phyloP scores from a whole-genome alignment of 2,329 filamentous ascomycete genomes.

The Epichloe sylvatica region DNA sequence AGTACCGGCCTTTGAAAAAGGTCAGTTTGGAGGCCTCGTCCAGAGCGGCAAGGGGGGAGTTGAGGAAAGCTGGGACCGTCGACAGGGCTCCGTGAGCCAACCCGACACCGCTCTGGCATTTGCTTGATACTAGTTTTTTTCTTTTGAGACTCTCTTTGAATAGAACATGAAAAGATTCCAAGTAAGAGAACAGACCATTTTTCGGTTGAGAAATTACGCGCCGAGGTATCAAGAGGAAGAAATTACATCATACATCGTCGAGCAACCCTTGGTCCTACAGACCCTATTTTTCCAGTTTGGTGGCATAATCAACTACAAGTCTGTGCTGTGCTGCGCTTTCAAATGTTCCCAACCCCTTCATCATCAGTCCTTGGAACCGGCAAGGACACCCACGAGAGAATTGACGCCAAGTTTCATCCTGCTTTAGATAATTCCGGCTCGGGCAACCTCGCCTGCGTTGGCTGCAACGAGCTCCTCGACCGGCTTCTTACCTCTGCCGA shows the following conservation, averaged over 20 bases:
- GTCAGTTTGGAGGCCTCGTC: conserved; percentile 39
- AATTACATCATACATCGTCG: background rate
- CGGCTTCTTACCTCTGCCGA: conserved; percentile 47
- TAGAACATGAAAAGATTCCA: too few relatives aligned
- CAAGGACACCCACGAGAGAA: background rate
- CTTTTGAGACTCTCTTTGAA: too few relatives aligned
- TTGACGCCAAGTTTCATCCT: background rate
- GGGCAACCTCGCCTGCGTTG: conserved; percentile 44
- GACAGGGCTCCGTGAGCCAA: conserved; percentile 7
- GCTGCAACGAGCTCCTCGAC: conserved; percentile 42
- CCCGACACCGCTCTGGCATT: too few relatives aligned
- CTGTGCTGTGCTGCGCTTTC: background rate
- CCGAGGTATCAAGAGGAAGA: background rate
- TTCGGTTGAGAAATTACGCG: background rate
- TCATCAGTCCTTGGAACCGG: background rate
- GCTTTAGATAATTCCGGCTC: conserved; percentile 41
- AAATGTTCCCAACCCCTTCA: conserved; percentile 4
- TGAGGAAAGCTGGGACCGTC: conserved; percentile 18
- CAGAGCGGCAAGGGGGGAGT: conserved; percentile 36
- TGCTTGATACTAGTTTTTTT: too few relatives aligned
- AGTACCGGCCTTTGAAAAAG: conserved; percentile 49
- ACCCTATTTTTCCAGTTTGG: background rate
- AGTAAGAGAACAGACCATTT: too few relatives aligned
- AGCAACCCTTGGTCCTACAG: background rate
- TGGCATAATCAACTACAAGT: too few relatives aligned